Percentiles rank a stretch among this genome's conserved stretches.
phyloP scores from a whole-genome alignment of 2,329 filamentous ascomycete genomes.

The Pseudofabraea citricarpa region DNA sequence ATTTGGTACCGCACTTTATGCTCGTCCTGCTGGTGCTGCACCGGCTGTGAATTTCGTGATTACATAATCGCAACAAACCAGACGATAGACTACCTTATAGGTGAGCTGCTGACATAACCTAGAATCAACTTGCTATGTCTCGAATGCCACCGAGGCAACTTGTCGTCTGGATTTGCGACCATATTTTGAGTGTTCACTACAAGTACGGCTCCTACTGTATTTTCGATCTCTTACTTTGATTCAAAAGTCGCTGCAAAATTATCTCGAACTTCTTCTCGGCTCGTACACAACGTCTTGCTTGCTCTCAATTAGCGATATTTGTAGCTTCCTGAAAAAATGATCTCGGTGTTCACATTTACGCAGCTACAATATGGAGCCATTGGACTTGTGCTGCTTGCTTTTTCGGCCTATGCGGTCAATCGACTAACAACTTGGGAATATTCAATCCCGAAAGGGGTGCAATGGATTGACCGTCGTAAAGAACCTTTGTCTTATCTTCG shows the following conservation, averaged over 20 bases:
- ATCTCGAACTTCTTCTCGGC: background rate
- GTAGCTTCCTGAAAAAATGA: background rate
- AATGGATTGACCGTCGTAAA: conserved; percentile 3
- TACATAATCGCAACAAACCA: conserved; percentile 1
- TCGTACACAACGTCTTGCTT: background rate
- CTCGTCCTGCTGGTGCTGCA: too few species aligned
- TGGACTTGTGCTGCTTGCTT: background rate
- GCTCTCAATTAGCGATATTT: background rate
- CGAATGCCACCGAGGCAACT: background rate
- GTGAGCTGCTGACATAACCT: conserved; percentile 3
- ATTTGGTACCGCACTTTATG: too few species aligned
- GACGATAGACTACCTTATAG: conserved; percentile 1
- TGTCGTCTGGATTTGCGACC: background rate
- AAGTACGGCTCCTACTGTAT: background rate
- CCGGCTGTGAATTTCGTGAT: background rate
- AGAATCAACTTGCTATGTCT: background rate
- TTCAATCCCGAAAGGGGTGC: background rate
- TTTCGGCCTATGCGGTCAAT: background rate
- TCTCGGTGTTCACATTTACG: background rate
- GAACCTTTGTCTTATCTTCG: conserved; percentile 1
- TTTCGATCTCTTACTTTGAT: background rate
- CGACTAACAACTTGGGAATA: conserved; percentile 2
- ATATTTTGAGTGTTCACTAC: background rate
- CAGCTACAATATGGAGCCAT: conserved; percentile 1
- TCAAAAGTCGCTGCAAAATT: background rate